phyloP scores from a whole-genome alignment of 345 rosid species.

The Melaleuca quinquenervia region DNA sequence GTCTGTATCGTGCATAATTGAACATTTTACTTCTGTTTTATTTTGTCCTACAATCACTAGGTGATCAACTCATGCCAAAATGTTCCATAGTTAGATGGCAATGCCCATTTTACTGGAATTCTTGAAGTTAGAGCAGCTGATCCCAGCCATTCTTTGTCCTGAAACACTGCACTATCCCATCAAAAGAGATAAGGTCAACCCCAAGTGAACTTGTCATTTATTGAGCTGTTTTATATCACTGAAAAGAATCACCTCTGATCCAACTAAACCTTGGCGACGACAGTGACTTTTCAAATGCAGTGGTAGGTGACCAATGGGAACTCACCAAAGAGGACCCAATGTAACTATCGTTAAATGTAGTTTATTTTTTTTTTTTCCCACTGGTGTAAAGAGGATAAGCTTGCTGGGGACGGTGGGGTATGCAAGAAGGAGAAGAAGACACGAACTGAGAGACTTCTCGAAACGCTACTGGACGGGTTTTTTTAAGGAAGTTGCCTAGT shows the following conservation, averaged over 20 bases:
- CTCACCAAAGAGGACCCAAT: background rate
- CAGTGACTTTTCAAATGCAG: background rate
- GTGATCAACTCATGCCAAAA: background rate
- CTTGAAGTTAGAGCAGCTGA: background rate
- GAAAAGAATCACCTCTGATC: background rate
- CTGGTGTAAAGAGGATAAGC: background rate
- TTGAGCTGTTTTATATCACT: background rate
- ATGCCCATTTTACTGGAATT: background rate
- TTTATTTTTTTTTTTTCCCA: background rate
- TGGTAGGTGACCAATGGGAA: conserved; percentile 11
- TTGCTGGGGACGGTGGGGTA: background rate
- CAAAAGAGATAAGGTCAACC: background rate
- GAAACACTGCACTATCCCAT: background rate
- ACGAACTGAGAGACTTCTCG: background rate
- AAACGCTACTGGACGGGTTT: background rate
- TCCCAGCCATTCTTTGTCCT: background rate
- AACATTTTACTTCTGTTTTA: background rate
- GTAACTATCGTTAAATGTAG: background rate
- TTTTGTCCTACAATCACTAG: background rate
- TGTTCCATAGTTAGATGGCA: background rate
- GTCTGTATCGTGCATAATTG: background rate
- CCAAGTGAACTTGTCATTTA: background rate
- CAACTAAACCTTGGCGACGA: background rate
- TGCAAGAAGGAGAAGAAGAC: background rate
- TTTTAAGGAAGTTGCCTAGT: conserved; percentile 5